Percentiles rank a stretch among this genome's conserved stretches.
Evolutionary conservation across 768 basidiomycete species (phyloP).

Genomic region (Suillus placidus): DNA sequence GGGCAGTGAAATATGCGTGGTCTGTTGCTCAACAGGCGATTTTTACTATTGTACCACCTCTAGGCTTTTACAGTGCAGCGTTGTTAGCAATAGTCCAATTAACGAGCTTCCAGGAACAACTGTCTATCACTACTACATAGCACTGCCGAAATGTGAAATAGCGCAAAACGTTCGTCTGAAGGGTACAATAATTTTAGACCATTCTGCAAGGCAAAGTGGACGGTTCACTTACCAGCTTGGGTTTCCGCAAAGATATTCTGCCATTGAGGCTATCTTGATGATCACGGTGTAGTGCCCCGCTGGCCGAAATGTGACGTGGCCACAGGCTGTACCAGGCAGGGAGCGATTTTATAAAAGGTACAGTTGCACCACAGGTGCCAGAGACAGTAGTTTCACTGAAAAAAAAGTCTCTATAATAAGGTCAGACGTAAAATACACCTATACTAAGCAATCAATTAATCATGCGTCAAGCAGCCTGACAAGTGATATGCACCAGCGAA

Average conservation of each 20-base stretch:
- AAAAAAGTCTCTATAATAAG: no score
- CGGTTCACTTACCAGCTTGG: neutral
- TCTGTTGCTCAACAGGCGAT: neutral
- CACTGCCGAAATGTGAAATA: neutral
- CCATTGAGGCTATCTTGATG: neutral
- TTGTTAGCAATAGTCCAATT: neutral
- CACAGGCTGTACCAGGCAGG: no score
- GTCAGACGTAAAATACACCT: no score
- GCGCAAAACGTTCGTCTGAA: neutral
- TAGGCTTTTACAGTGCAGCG: neutral
- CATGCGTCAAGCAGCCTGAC: no score
- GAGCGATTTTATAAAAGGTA: no score
- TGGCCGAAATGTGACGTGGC: no score
- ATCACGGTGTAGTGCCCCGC: no score
- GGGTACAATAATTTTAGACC: neutral
- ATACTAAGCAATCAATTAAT: no score
- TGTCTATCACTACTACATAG: neutral
- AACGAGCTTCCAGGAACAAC: neutral
- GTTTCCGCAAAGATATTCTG: neutral
- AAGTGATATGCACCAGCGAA: no score
- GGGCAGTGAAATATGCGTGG: slow-evolving; percentile 31
- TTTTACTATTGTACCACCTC: neutral
- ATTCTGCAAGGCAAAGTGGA: neutral
- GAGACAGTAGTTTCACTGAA: no score
- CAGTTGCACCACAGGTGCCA: no score